Base-by-base conservation (phyloP, 2,329 filamentous ascomycete genomes). In the Aspergillus sclerotialis region DNA sequence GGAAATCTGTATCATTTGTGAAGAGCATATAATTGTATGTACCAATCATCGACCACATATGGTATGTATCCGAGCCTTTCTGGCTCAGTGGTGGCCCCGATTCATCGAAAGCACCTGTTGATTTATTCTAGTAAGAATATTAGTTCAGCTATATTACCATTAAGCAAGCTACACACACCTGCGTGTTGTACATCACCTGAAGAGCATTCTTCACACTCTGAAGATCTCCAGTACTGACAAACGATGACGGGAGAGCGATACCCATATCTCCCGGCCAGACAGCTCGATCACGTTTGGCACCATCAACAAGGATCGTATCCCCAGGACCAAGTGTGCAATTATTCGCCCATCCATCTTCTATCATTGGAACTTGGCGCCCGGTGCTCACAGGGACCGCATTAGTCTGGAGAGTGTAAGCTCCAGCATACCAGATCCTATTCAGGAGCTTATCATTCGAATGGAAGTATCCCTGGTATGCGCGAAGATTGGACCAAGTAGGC, bases 11-110 rank as follows among this genome's bases (percentile, higher is more conserved):
- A 36, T 79, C 71, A 15, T 70, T 69, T 1, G 72, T 71, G 43
- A 68, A 78, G 2, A 77, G 58, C 28, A 75, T 63, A 44, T 78
- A 78, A 33, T 76, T 74, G 49, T 74, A 73, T 5, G 70, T 72
- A 2, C 73, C 73, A 28, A 79, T 72, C 53, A 79, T 65, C 2
- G 69, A 70, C 58, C 72, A 73, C 48, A 76, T 65, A 32, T 60
- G 58, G 35, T 60, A 60, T 6, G 57, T 60, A 24, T 61, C 58
- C 11, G 52, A 56, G 28, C 48, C 42, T 12, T 50, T 56, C 35
- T 56, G 55, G 24, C 52, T 55, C 13, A 60, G 44, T 11, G 55
- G 57, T 24, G 57, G 57, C 1, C 58, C 53, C 3, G 56, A 57
- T 36, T 61, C 58, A 24, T 52, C 52, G 35, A 61, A 60, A 4